Percentiles rank a stretch among this genome's conserved stretches.
These are phyloP conservation scores for Xanthoceras sorbifolium DNA, from an alignment of 345 rosid genomes.

Conservation along the genomic window DNA sequence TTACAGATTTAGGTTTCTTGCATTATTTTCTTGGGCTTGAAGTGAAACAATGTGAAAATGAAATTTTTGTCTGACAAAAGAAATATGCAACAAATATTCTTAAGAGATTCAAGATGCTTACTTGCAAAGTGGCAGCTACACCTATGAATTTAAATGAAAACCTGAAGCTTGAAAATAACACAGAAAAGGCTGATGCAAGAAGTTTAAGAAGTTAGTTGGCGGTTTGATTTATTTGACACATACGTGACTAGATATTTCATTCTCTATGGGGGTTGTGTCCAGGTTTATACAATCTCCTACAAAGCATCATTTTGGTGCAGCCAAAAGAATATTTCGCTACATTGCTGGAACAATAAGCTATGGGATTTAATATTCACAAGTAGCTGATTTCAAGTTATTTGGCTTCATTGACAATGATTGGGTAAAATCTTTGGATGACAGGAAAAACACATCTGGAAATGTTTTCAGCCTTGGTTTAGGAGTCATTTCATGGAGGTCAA, in stretches of 20 bases:
- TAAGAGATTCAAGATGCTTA: not conserved
- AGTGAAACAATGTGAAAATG: not conserved
- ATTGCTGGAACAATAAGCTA: not conserved
- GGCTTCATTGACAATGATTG: not conserved
- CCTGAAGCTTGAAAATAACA: not conserved
- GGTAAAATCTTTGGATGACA: not conserved
- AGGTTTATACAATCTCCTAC: too few relatives aligned
- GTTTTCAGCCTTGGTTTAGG: not conserved
- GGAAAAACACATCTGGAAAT: not conserved
- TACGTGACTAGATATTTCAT: not conserved
- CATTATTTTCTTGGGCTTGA: not conserved
- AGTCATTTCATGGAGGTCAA: not conserved
- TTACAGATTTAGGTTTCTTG: too few relatives aligned
- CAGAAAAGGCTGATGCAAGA: not conserved
- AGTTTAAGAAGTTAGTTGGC: not conserved
- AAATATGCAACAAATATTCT: not conserved
- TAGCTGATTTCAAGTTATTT: not conserved
- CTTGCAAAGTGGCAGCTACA: not conserved
- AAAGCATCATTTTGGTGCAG: too few relatives aligned
- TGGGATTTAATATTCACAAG: too few relatives aligned
- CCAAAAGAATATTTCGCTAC: too few relatives aligned
- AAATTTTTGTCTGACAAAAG: not conserved
- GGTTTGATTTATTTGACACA: not conserved
- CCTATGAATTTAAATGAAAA: not conserved
- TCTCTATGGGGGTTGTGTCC: not conserved